Evolutionary conservation across 169 alveolate species (phyloP).

Genomic region (Blepharisma undulans): DNA sequence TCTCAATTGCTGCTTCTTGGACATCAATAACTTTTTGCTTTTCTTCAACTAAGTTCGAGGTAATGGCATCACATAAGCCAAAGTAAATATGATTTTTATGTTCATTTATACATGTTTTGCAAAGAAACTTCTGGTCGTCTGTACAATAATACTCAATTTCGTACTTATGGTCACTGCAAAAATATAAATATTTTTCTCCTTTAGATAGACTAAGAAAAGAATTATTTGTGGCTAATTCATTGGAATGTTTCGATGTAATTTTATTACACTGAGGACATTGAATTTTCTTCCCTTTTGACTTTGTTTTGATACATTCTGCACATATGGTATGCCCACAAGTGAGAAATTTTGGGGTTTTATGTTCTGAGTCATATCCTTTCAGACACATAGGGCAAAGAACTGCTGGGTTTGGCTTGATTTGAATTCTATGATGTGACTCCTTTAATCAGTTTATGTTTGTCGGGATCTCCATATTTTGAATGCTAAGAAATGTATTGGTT

Average conservation of each 20-base stretch:
- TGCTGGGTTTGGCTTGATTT: neutral
- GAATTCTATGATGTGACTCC: neutral
- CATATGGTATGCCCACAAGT: slow-evolving; percentile 33
- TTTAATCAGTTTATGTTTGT: neutral
- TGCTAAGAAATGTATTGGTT: neutral
- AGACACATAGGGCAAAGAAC: neutral
- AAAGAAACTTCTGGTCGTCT: neutral
- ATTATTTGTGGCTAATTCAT: neutral
- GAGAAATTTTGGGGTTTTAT: slow-evolving; percentile 2
- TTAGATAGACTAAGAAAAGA: neutral
- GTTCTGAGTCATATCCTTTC: neutral
- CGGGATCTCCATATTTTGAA: neutral
- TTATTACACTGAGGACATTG: neutral
- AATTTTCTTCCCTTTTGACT: neutral
- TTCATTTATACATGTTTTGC: neutral
- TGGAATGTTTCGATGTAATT: neutral
- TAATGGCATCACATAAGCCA: neutral
- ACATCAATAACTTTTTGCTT: neutral
- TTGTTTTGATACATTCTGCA: neutral
- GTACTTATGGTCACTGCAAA: neutral
- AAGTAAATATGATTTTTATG: neutral
- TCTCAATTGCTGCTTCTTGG: neutral
- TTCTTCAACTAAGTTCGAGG: neutral
- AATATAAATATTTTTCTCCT: neutral
- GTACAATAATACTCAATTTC: neutral